Percentiles rank a stretch among this genome's conserved stretches.
These are phyloP conservation scores for Prunus campanulata DNA, from an alignment of 306 rosid species.

Conservation along the genomic window DNA sequence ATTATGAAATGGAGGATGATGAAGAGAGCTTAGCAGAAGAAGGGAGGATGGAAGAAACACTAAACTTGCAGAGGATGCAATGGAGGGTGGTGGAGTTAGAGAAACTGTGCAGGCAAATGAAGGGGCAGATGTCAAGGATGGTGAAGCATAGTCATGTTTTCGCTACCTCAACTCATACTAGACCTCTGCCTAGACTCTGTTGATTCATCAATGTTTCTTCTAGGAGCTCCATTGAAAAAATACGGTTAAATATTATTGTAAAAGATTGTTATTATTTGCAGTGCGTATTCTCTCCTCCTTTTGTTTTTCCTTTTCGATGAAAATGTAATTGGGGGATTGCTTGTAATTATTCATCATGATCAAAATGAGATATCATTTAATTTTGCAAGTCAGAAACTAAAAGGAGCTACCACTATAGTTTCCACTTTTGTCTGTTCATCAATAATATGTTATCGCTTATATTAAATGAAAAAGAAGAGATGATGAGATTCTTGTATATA, in stretches of 20 bases:
- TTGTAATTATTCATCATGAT: too few relatives aligned
- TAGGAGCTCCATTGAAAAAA: too few relatives aligned
- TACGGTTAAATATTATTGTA: background rate
- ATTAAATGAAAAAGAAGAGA: too few relatives aligned
- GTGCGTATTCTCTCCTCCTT: background rate
- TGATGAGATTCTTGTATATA: background rate
- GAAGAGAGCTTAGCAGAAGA: constrained; percentile 24
- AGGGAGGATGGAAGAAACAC: constrained; percentile 33
- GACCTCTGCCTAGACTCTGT: constrained; percentile 53
- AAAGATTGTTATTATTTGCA: background rate
- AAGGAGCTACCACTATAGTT: too few relatives aligned
- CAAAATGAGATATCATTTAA: too few relatives aligned
- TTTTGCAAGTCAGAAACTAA: too few relatives aligned
- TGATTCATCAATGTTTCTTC: constrained; percentile 18
- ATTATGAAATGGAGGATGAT: background rate
- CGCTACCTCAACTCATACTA: constrained; percentile 35
- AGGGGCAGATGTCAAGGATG: constrained; percentile 54
- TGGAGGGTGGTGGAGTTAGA: constrained; percentile 65
- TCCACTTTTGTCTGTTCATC: too few relatives aligned
- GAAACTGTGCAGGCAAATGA: constrained; percentile 56
- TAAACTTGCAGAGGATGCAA: constrained; percentile 53
- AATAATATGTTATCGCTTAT: too few relatives aligned
- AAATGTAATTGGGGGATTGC: background rate
- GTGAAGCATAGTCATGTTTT: constrained; percentile 22
- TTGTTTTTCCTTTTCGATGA: background rate